Base-by-base conservation (phyloP, 164 flowering plant genomes). In the Buxus sempervirens region DNA sequence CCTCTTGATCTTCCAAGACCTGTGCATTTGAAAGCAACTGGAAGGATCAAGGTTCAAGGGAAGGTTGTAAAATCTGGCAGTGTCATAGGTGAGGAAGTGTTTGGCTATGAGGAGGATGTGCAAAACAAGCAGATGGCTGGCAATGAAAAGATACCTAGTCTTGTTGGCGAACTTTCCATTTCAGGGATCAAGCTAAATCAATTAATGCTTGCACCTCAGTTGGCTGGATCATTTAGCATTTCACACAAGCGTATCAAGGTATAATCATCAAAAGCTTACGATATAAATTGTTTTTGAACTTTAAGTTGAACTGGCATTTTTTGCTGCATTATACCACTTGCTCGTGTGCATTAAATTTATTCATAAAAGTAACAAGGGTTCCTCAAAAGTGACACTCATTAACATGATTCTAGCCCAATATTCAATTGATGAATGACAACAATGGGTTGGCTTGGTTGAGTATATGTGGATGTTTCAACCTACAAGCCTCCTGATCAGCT, bases 31-130 rank as follows among this genome's bases (percentile, higher is more conserved):
- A 95, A 90, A 82, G 90, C 98, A 73, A 88, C 97, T 9, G 99
- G 99, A 76, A 92, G 86, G 81, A 74, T 95, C 62, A 95, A 92
- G 79, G 90, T 95, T 80, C 93, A 81, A 69, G 99, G 98, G 27
- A 86, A 88, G 73, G 93, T 92, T 67, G 70, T 74, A 19, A 78
- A 78, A 63, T 57, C 75, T 54, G 49, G 26, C 56, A 51, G 62
- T 69, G 32, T 8, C 45, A 32, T 62, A 59, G 64, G 66, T 68
- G 73, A 69, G 57, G 78, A 79, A 66, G 70, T 55, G 56, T 19
- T 64, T 68, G 62, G 26, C 58, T 61, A 63, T 59, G 76, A 65
- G 59, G 66, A 65, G 18, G 66, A 73, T 71, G 22, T 54, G 54
- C 78, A 72, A 63, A 67, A 58, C 58, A 55, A 15, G 25, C 21